Evolutionary conservation across 2,329 filamentous ascomycete species (phyloP).

Genomic region (Delphinella strobiligena): DNA sequence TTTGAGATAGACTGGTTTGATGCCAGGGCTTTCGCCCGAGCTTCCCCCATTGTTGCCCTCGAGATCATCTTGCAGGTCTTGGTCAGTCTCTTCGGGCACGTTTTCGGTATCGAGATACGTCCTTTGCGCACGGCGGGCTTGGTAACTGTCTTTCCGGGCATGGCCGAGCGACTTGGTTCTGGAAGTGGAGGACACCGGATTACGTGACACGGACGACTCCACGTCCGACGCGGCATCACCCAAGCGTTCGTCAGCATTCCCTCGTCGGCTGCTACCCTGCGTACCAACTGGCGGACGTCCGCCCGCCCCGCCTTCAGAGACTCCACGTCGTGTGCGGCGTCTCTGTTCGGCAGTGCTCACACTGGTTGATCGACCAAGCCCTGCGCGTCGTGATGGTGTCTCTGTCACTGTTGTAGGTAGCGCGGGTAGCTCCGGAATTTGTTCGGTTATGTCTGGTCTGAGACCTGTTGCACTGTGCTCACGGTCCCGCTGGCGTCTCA

Average conservation of each 20-base stretch:
- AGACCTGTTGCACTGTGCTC: conserved; percentile 35
- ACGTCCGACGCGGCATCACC: conserved; percentile 39
- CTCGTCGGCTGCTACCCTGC: conserved; percentile 20
- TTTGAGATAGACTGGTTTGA: conserved; percentile 92
- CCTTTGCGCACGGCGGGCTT: conserved; percentile 61
- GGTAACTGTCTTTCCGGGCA: conserved; percentile 80
- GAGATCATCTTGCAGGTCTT: conserved; percentile 52
- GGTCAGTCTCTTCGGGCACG: conserved; percentile 83
- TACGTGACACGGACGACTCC: conserved; percentile 23
- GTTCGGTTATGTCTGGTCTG: conserved; percentile 51
- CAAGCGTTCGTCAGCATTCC: conserved; percentile 26
- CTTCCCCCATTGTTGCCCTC: conserved; percentile 36
- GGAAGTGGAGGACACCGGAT: conserved; percentile 46
- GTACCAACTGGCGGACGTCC: conserved; percentile 3
- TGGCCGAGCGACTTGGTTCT: conserved; percentile 83
- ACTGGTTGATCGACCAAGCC: conserved; percentile 75
- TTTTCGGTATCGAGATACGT: conserved; percentile 51
- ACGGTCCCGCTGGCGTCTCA: conserved; percentile 49
- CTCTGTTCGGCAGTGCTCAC: conserved; percentile 69
- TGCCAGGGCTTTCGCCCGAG: conserved; percentile 51
- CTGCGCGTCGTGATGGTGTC: conserved; percentile 46
- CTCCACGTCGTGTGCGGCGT: conserved; percentile 32
- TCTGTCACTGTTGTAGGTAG: conserved; percentile 45
- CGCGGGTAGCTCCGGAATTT: conserved; percentile 67
- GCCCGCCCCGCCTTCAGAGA: conserved; percentile 39